Percentiles rank a stretch among this genome's conserved stretches.
Evolutionary conservation across 108 stramenopile species (phyloP).

Genomic region (Schizochytrium sp.): DNA sequence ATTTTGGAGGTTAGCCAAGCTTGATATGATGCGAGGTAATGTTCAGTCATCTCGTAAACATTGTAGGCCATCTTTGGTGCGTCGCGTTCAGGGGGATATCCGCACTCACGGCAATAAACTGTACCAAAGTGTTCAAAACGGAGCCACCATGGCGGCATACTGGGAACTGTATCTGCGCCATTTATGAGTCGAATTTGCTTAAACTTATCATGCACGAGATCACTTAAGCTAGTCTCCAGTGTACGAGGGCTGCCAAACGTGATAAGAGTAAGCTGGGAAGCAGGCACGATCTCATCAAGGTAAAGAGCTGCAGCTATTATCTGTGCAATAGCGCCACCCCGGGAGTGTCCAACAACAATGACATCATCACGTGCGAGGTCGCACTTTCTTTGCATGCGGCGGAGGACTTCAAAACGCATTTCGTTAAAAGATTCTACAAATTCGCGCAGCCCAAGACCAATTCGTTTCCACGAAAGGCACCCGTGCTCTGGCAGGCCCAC

Average conservation of each 20-base stretch:
- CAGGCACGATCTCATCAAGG: not conserved
- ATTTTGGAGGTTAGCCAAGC: not conserved
- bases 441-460: slow-evolving; percentile 9
- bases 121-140: slow-evolving; percentile 17
- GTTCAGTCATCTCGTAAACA: slow-evolving; percentile 1
- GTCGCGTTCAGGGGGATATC: slow-evolving; percentile 34
- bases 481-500: not conserved
- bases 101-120: slow-evolving; percentile 34
- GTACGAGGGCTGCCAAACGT: slow-evolving; percentile 27
- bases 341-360: slow-evolving; percentile 8
- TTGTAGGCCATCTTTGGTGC: not conserved
- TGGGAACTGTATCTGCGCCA: slow-evolving; percentile 12
- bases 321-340: slow-evolving; percentile 31
- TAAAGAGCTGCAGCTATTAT: not conserved
- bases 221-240: slow-evolving; percentile 2
- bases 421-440: slow-evolving; percentile 34
- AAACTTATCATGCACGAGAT: not conserved
- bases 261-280: not conserved
- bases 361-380: not conserved
- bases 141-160: not conserved
- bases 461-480: not conserved
- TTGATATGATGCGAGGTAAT: slow-evolving; percentile 18
- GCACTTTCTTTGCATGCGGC: not conserved
- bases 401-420: not conserved
- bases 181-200: slow-evolving; percentile 1